Evolutionary conservation across 768 basidiomycete species (phyloP).

Genomic region (Ramaria sp.): DNA sequence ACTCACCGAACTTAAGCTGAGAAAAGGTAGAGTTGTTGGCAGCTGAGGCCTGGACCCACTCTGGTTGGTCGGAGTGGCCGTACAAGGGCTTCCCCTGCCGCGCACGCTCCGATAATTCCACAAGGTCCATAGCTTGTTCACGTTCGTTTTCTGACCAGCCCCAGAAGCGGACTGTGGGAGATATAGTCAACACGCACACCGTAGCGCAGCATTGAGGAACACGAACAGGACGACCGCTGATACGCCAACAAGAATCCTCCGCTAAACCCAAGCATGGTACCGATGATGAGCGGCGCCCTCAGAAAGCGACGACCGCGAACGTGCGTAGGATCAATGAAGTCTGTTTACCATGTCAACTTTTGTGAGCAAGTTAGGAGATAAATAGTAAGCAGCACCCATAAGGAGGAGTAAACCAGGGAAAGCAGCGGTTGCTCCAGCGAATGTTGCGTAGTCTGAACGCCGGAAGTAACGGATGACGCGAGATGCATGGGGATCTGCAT

Average conservation of each 20-base stretch:
- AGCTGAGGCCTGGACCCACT: slow-evolving; percentile 81
- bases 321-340: slow-evolving; percentile 34
- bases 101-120: slow-evolving; percentile 67
- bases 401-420: slow-evolving; percentile 73
- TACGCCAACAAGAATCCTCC: slow-evolving; percentile 93
- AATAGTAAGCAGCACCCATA: slow-evolving; percentile 53
- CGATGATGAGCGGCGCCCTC: slow-evolving; percentile 35
- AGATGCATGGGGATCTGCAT: slow-evolving; percentile 80
- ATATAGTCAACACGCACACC: slow-evolving; percentile 7
- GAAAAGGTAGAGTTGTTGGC: slow-evolving; percentile 84
- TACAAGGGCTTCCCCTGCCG: slow-evolving; percentile 76
- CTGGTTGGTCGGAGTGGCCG: slow-evolving; percentile 71
- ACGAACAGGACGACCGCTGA: slow-evolving; percentile 78
- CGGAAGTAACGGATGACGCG: slow-evolving; percentile 88
- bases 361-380: slow-evolving; percentile 17
- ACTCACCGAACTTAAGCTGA: slow-evolving; percentile 84
- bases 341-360: slow-evolving; percentile 18
- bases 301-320: slow-evolving; percentile 18
- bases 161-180: slow-evolving; percentile 74
- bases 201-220: neutral
- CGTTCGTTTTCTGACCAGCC: slow-evolving; percentile 85
- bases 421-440: slow-evolving; percentile 71
- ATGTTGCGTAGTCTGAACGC: slow-evolving; percentile 74
- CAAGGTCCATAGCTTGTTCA: slow-evolving; percentile 68
- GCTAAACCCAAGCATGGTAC: slow-evolving; percentile 71